Percentiles rank a stretch among this genome's conserved stretches.
These are phyloP conservation scores for Theileria annulata DNA, from an alignment of 169 alveolate genomes.

Conservation along the genomic window DNA sequence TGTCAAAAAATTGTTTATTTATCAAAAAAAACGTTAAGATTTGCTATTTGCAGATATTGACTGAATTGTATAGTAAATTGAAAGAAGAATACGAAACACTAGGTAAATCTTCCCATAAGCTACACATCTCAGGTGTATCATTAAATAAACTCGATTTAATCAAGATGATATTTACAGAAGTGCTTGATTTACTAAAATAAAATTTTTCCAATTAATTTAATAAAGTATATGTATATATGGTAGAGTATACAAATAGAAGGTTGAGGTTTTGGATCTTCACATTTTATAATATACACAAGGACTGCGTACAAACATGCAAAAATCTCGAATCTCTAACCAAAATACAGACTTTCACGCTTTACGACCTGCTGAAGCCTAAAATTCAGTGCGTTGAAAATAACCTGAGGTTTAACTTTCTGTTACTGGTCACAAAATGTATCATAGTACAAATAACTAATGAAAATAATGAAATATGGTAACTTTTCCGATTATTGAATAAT, in stretches of 20 bases:
- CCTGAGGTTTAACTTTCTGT: not conserved
- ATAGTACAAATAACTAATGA: slow-evolving; percentile 3
- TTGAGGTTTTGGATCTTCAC: not conserved
- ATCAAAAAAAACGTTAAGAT: not conserved
- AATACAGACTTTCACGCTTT: not conserved
- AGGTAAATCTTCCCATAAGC: not conserved
- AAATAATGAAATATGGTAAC: not conserved
- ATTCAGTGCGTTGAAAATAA: not conserved
- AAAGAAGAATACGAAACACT: not conserved
- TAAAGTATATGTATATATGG: not conserved
- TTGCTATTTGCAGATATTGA: not conserved
- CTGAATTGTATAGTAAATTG: not conserved
- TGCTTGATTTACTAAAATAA: slow-evolving; percentile 8
- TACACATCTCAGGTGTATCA: not conserved
- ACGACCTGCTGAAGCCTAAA: not conserved
- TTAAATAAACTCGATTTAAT: slow-evolving; percentile 2
- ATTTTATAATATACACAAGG: slow-evolving; percentile 6
- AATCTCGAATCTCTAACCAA: not conserved
- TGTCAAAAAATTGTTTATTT: not conserved
- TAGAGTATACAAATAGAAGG: slow-evolving; percentile 5
- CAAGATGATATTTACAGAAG: not conserved
- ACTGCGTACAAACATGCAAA: not conserved
- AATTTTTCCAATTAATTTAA: not conserved
- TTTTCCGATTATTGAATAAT: not conserved
- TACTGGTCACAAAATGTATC: slow-evolving; percentile 6